A percentile compares a stretch with the other conserved stretches of the same genome.
Evolutionary conservation across 768 basidiomycete species (phyloP).

Genomic region (Hygrophoropsis aurantiaca): DNA sequence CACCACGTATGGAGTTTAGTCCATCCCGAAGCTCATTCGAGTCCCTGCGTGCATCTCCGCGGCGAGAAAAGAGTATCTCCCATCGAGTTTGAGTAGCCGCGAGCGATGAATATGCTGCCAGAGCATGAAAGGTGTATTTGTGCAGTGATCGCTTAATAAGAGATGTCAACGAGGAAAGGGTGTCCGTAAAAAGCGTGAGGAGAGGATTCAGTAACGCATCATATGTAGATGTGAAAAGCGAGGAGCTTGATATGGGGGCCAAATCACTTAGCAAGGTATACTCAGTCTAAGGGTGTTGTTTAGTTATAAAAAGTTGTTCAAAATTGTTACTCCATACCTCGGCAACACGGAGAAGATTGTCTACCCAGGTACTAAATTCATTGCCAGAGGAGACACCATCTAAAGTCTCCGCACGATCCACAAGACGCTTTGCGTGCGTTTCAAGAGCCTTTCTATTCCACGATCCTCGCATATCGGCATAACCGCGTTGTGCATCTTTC

Average conservation of each 20-base stretch:
- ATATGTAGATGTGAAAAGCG: slow-evolving; percentile 58
- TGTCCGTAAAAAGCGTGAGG: slow-evolving; percentile 62
- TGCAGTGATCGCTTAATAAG: slow-evolving; percentile 78
- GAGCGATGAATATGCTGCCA: slow-evolving; percentile 65
- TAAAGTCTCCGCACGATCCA: slow-evolving; percentile 69
- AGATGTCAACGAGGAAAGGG: slow-evolving; percentile 58
- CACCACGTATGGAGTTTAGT: slow-evolving; percentile 56
- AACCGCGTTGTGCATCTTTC: slow-evolving; percentile 77
- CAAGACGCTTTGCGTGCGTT: slow-evolving; percentile 61
- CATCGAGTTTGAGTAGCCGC: slow-evolving; percentile 57
- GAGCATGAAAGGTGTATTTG: slow-evolving; percentile 77
- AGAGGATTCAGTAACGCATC: slow-evolving; percentile 64
- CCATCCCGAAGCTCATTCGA: slow-evolving; percentile 75
- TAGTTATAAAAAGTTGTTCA: background rate
- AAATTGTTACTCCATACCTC: slow-evolving; percentile 45
- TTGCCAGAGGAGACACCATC: slow-evolving; percentile 65
- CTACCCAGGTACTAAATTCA: slow-evolving; percentile 74
- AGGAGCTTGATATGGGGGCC: slow-evolving; percentile 53
- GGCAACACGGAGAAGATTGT: slow-evolving; percentile 60
- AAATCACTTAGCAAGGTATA: slow-evolving; percentile 64
- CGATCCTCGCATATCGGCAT: slow-evolving; percentile 81
- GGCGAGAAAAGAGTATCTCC: slow-evolving; percentile 61
- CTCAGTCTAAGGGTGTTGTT: slow-evolving; percentile 58
- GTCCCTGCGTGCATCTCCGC: slow-evolving; percentile 45
- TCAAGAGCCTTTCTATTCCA: slow-evolving; percentile 80